Conservation (phyloP, 495 filamentous ascomycete species). For the Aspergillus heteromorphus region DNA sequence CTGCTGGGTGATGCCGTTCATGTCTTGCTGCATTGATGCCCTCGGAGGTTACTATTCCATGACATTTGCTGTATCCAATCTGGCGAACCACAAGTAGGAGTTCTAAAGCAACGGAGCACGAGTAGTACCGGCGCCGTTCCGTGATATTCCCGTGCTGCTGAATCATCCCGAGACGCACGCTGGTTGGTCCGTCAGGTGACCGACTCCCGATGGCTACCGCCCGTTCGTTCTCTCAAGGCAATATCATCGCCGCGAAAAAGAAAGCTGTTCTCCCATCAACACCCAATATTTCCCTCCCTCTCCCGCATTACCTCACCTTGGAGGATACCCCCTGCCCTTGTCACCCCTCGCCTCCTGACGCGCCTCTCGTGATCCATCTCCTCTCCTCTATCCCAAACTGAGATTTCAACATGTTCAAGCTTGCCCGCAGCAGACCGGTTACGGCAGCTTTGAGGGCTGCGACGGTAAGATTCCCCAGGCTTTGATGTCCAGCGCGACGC, state of each 20-base stretch:
- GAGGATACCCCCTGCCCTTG: conserved; percentile 6
- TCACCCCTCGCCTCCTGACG: conserved; percentile 1
- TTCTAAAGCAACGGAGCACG: background rate
- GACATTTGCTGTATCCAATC: conserved; percentile 10
- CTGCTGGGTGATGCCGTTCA: background rate
- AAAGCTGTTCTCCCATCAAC: conserved; percentile 37
- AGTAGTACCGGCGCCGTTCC: conserved; percentile 4
- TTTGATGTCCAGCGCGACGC: conserved; percentile 5
- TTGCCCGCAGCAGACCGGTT: conserved; percentile 63
- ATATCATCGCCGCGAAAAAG: conserved; percentile 33
- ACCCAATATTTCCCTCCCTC: conserved; percentile 10
- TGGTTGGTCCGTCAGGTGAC: conserved; percentile 21
- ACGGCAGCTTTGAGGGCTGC: conserved; percentile 60
- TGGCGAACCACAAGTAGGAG: too few species aligned
- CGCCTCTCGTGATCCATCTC: conserved; percentile 10
- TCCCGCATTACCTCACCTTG: conserved; percentile 5
- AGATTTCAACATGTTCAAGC: conserved; percentile 61
- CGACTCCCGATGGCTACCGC: conserved; percentile 3
- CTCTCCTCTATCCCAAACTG: conserved; percentile 21
- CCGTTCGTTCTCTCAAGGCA: conserved; percentile 14
- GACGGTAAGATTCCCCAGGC: conserved; percentile 43
- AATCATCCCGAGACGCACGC: conserved; percentile 15
- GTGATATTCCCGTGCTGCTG: conserved; percentile 15
- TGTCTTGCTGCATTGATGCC: too few species aligned
- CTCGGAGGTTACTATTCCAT: too few species aligned